Conservation (phyloP, 805 yeast species). For the Candida suzukii region DNA sequence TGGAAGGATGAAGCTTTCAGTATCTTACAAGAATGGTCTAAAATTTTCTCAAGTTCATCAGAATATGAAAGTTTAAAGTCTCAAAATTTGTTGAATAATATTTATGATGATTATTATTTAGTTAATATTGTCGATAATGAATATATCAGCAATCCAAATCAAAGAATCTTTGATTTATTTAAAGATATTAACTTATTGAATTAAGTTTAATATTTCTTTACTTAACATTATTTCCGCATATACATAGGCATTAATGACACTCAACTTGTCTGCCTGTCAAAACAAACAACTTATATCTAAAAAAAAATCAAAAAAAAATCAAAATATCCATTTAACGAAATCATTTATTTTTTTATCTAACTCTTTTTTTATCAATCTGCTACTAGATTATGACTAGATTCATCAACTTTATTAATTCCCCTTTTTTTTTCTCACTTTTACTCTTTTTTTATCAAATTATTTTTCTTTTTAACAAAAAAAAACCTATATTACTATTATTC, state of each 20-base stretch:
- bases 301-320: background rate
- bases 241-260: constrained; percentile 1
- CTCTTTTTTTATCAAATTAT: no score
- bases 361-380: no score
- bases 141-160: constrained; percentile 42
- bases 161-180: constrained; percentile 51
- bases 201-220: background rate
- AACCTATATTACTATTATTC: no score
- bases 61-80: constrained; percentile 21
- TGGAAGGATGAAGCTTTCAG: constrained; percentile 96
- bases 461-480: no score
- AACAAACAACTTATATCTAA: background rate
- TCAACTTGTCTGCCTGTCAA: constrained; percentile 1
- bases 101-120: constrained; percentile 58
- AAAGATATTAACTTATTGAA: constrained; percentile 18
- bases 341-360: no score
- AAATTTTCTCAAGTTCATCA: constrained; percentile 31
- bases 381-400: no score
- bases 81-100: constrained; percentile 33
- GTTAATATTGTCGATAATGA: constrained; percentile 91
- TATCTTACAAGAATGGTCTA: constrained; percentile 75
- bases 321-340: background rate
- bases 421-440: no score
- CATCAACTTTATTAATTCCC: no score
- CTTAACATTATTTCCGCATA: background rate